phyloP scores from a whole-genome alignment of 78 protist species.

The Creolimax fragrantissima region DNA sequence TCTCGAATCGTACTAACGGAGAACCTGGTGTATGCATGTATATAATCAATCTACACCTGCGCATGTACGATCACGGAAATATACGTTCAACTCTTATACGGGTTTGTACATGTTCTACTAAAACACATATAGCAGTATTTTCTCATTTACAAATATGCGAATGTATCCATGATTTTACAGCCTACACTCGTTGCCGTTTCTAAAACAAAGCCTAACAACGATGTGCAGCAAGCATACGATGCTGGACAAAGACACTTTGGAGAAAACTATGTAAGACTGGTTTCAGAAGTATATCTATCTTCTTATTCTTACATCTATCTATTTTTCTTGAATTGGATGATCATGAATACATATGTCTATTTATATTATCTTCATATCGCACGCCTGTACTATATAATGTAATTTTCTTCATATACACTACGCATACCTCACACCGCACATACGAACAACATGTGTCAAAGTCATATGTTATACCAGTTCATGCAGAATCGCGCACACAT shows the following conservation, averaged over 20 bases:
- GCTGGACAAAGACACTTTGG: conserved; percentile 63
- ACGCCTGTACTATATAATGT: too few species aligned
- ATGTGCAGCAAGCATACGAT: conserved; percentile 25
- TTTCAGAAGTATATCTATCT: too few species aligned
- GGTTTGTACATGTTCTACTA: background rate
- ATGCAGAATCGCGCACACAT: too few species aligned
- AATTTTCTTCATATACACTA: too few species aligned
- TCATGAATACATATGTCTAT: too few species aligned
- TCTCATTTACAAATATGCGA: background rate
- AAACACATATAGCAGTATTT: background rate
- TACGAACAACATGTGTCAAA: too few species aligned
- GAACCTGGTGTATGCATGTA: background rate
- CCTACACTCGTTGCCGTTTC: conserved; percentile 63
- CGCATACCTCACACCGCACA: too few species aligned
- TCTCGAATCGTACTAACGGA: background rate
- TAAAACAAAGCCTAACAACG: conserved; percentile 52
- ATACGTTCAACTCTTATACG: background rate
- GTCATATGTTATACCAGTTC: too few species aligned
- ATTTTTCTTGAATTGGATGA: too few species aligned
- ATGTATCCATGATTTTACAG: background rate
- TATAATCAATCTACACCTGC: background rate
- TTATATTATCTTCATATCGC: too few species aligned
- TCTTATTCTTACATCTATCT: too few species aligned
- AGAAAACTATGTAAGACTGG: conserved; percentile 77
- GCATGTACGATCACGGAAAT: background rate